phyloP scores from a whole-genome alignment of 805 yeast species.

The Kregervanrija delftensis region DNA sequence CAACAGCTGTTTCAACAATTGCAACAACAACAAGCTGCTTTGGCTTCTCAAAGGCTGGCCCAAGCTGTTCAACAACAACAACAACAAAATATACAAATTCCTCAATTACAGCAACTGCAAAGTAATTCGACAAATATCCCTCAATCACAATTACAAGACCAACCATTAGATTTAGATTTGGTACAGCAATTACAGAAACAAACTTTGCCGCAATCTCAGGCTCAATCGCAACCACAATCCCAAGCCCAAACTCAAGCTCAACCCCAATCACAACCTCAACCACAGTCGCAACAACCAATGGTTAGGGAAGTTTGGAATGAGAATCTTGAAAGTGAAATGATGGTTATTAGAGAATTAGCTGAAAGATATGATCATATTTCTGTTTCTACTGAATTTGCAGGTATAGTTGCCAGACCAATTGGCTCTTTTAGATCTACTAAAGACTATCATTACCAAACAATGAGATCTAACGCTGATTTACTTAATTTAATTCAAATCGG shows the following conservation, averaged over 20 bases:
- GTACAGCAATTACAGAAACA: slow-evolving; percentile 19
- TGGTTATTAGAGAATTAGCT: slow-evolving; percentile 50
- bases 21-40: slow-evolving; percentile 17
- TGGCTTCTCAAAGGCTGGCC: slow-evolving; percentile 16
- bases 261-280: slow-evolving; percentile 11
- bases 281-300: slow-evolving; percentile 35
- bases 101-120: slow-evolving; percentile 13
- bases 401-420: slow-evolving; percentile 91
- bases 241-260: slow-evolving; percentile 9
- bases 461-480: slow-evolving; percentile 85
- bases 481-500: slow-evolving; percentile 83
- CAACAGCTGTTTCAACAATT: slow-evolving; percentile 17
- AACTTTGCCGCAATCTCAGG: slow-evolving; percentile 14
- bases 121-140: neutral
- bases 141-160: slow-evolving; percentile 3
- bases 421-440: slow-evolving; percentile 85
- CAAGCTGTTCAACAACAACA: slow-evolving; percentile 7
- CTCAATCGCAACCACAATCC: slow-evolving; percentile 17
- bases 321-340: slow-evolving; percentile 63
- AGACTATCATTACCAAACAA: slow-evolving; percentile 93
- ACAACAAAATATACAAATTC: slow-evolving; percentile 8
- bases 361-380: slow-evolving; percentile 53
- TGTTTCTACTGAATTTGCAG: slow-evolving; percentile 90
- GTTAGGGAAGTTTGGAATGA: slow-evolving; percentile 70
- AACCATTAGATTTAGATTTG: slow-evolving; percentile 3